Base-by-base conservation (phyloP, 2,329 filamentous ascomycete species). In the Pseudomassariella vexata region DNA sequence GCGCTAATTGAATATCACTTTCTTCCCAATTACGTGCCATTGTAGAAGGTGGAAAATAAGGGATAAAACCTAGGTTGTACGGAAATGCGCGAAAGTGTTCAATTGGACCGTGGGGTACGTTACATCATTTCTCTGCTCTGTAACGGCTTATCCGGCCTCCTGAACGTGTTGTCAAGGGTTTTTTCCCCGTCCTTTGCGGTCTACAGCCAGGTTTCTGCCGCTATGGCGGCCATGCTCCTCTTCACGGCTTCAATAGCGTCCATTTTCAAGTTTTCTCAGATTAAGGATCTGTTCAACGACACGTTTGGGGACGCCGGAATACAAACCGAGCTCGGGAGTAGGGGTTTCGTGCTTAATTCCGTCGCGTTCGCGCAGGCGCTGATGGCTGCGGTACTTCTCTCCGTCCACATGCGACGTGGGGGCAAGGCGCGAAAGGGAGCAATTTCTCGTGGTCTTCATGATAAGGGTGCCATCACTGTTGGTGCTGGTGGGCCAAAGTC, bases 141-240 rank as follows among this genome's bases (percentile, higher is more conserved):
- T 14, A 53, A 50, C 31, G 35, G 25, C 27, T 59, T 60, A 38
- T 38, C 55, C 36, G 55, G 56, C 3, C 6, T 53, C 10, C 36
- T 40, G 9, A 37, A 46, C 16, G 35, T 42, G 14, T 12, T 45
- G 5, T 44, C 48, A n/a, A n/a, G n/a, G 6, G 35, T 37, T 7
- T 45, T 43, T 23, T 38, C 39, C 20, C 36, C 38, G 3, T 32
- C 31, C 5, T 32, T 35, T 14, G 32, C 41, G 12, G 7, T 48
- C 11, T 16, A 36, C 5, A 41, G 44, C 24, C 40, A 37, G 7
- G 30, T 49, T 18, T 30, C 42, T n/a, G 40, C 46, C 19, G 36
- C 19, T 5, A 20, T 55, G 15, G 45, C 43, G 9, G 41, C 47
- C 5, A 3, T 50, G 20, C 30, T 58, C 26, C 40, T 57, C 3